phyloP scores from a whole-genome alignment of 768 basidiomycete genomes.

The Russula sp. region DNA sequence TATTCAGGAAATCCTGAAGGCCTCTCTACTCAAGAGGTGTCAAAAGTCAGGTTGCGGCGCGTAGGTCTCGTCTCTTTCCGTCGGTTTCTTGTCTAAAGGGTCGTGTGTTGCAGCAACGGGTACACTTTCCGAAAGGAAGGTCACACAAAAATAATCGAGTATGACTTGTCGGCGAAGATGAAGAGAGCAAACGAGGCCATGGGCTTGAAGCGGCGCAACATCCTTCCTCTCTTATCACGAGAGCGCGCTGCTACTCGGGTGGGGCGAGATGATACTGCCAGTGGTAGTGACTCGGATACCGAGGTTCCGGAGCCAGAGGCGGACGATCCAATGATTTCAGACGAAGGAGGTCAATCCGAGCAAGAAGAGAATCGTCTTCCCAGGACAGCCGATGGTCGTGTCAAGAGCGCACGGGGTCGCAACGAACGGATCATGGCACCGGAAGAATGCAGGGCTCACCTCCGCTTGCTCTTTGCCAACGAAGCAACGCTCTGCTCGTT shows the following conservation, averaged over 20 bases:
- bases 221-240: slow-evolving; percentile 53
- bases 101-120: slow-evolving; percentile 48
- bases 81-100: slow-evolving; percentile 2
- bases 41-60: slow-evolving; percentile 72
- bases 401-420: slow-evolving; percentile 73
- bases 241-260: slow-evolving; percentile 5
- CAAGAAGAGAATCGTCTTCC: slow-evolving; percentile 36
- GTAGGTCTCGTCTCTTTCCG: slow-evolving; percentile 48
- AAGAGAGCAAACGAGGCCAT: slow-evolving; percentile 55
- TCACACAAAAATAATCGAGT: slow-evolving; percentile 90
- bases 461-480: slow-evolving; percentile 82
- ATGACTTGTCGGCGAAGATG: slow-evolving; percentile 79
- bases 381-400: slow-evolving; percentile 66
- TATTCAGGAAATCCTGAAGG: slow-evolving; percentile 77
- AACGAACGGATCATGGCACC: slow-evolving; percentile 89
- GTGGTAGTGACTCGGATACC: slow-evolving; percentile 45
- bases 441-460: slow-evolving; percentile 91
- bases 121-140: slow-evolving; percentile 95
- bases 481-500: slow-evolving; percentile 80
- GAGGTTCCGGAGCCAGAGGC: slow-evolving; percentile 51
- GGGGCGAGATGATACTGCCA: slow-evolving; percentile 2
- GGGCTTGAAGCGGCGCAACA: slow-evolving; percentile 68
- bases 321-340: slow-evolving; percentile 49
- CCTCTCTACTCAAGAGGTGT: slow-evolving; percentile 67
- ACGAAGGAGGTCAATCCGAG: slow-evolving; percentile 38